Evolutionary conservation across 2,329 filamentous ascomycete species (phyloP), one percentile per base, ranked within the genome.

Genomic region (Setomelanomma holmii): DNA sequence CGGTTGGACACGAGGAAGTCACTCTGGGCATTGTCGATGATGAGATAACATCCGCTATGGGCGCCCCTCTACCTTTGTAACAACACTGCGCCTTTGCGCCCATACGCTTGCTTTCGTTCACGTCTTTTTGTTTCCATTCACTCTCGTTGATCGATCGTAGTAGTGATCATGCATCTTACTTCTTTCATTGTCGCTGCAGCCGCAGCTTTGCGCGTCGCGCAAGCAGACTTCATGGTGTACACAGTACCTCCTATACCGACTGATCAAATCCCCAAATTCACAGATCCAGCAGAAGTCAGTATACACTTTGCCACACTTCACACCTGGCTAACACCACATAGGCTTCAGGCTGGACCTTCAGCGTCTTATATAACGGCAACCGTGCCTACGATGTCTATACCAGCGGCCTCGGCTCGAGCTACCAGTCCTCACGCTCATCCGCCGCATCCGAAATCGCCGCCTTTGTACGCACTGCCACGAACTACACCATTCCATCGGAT

Each of bases 191-290:
- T 66, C 23, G 56, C 55, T 33, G 49, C 50, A 7, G 56, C 55
- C 22, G 55, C 58, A 24, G 51, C 60, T 16, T 22, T 66, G 30
- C 41, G 48, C 19, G 27, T 61, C 23, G 63, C 52, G 10, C 53
- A 58, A 14, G 65, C 65, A 45, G 68, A 71, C 46, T 71, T 71
- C 51, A 67, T 69, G 65, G 63, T 71, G 12, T 71, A 71, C 45
- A 71, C 66, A 1, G 61, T 59, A 21, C 65, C 65, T 4, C 68
- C 68, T 1, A 69, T 71, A 16, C 68, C 68, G 11, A 69, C 64
- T 5, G 48, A 51, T 12, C 61, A 59, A 6, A 64, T 71, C 5
- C 68, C 66, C 3, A 60, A 45, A 27, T 69, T 69, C 52, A 46
- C 60, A 1, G 61, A 65, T 44, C 53, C 55, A 34, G 48, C 56